Evolutionary conservation across 2,329 filamentous ascomycete genomes (phyloP), one percentile per base, ranked within the genome.

Genomic region (Drechslerella coelobrocha): DNA sequence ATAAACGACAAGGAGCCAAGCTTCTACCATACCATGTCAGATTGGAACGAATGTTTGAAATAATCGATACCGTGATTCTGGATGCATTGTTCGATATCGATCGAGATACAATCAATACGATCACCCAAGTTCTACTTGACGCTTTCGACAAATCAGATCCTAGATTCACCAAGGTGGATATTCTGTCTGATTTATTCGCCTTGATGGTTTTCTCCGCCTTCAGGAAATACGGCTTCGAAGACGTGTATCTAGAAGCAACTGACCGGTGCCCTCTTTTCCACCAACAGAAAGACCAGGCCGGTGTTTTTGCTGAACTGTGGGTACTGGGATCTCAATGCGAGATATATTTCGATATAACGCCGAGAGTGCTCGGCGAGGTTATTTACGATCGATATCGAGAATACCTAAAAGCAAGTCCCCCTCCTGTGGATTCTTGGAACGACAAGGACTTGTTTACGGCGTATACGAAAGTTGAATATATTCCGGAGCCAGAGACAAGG

Each of bases 301-400:
- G 85, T 29, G 84, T 84, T 5, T 88, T 88, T 74, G 83, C 85
- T 0, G 86, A 88, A 75, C 82, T 86, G 0, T 88, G 86, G 77
- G 85, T 85, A 0, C 79, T 87, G 1, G 86, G 86, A 0, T 87
- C 85, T 2, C 83, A 85, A 59, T 88, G 86, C 74, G 84, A 87
- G 68, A 81, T 83, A 0, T 88, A 87, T 74, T 86, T 88, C 65
- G 85, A 85, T 66, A 81, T 87, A 52, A 75, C 79, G 1, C 83
- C 83, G 1, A 81, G 81, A 27, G 79, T 79, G 3, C 78, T 84
- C 31, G 83, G 83, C 54, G 80, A 80, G 61, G 77, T 79, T 43
- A 75, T 80, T n/a, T 79, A 78, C 65, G 72, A 77, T 26, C 75
- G 68, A 10, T 78, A 80, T 66, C 73, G 73, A 21, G 61, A 56